Base-by-base conservation (phyloP, 768 basidiomycete species). In the Lactarius hatsudake region DNA sequence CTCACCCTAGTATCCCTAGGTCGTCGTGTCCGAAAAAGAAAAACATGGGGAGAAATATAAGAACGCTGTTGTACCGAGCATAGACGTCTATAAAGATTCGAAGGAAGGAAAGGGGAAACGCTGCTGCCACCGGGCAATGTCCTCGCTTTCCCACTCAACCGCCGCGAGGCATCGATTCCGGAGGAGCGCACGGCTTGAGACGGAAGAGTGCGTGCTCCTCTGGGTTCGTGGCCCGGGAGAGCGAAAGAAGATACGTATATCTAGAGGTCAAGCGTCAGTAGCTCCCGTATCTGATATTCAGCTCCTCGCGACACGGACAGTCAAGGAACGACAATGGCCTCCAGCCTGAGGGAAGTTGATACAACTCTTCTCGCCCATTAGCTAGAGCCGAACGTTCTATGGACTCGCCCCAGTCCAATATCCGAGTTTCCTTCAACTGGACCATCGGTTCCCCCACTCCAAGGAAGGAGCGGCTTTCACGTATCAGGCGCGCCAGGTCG, bases 351-450 rank as follows among this genome's bases (percentile, higher is more conserved):
- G 71, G 65, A 18, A 53, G 60, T 40, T 62, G 55, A 36, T 66
- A 70, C 30, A 56, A 48, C 70, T 75, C 77, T 74, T 77, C 30
- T 64, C 74, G 66, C 73, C 73, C 65, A 72, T 74, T 70, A 18
- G 71, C 71, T 5, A 65, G 66, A 1, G 74, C 73, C 51, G 72
- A 73, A 54, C 74, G 72, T 28, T 28, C 28, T 28, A 28, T 83
- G 70, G 80, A 82, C 64, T 92, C 91, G 71, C 93, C 90, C 87
- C 91, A 96, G 1, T 91, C 93, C 15, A 98, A 82, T 18, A 98
- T 91, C 32, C 3, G 32, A 8, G 32, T 32, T 4, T 87, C 88
- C 73, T 88, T 89, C 75, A 96, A 93, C 72, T 90, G 88, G 53
- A 81, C 82, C 83, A 93, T 85, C 23, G 96, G 79, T 56, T 95